Base-by-base conservation (phyloP, 352 stramenopile genomes). In the Phytophthora syringae region DNA sequence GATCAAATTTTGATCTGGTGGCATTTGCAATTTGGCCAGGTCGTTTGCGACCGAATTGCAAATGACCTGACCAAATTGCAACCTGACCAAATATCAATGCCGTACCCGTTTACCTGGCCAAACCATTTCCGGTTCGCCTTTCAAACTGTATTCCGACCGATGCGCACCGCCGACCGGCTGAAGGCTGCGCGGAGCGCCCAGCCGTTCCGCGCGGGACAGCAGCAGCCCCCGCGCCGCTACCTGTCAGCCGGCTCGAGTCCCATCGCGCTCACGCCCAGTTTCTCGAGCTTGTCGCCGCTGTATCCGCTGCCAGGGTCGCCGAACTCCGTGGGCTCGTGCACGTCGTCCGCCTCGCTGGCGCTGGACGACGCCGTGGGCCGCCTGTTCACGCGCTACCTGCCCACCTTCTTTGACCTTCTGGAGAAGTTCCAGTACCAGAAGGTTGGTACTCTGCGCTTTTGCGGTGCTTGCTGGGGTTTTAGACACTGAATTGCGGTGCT, bases 361-460 rank as follows among this genome's bases (percentile, higher is more conserved):
- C 51, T 86, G 51, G 77, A 89, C 53, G 77, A 89, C 58, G 77
- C 72, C 22, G 39, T 89, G 42, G 64, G 77, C 7, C 63, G 65
- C 15, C 64, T 86, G 42, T 86, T 84, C 54, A 85, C 67, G 50
- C 80, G 62, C 16, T 87, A 77, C 65, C 27, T 88, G 32, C 80
- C 80, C 15, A 78, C 60, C 3, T 89, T 86, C 58, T 88, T 89
- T 30, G 80, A 89, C 18, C 60, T 84, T 30, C 67, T 89, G 45
- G 72, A 81, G 24, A 84, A 86, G 43, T 86, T 75, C 49, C 80
- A 89, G 52, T 89, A 84, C 53, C 68, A 88, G 21, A 82, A 89
- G 62, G 78, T 86, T 20, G 30, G 30, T 16, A n/a, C n/a, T n/a
- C n/a, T n/a, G n/a, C 27, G 27, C 9, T 32, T 2, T 12, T 10